Evolutionary conservation across 108 stramenopile genomes (phyloP), one percentile per base, ranked within the genome.

Genomic region (Fragilariopsis cylindrus): DNA sequence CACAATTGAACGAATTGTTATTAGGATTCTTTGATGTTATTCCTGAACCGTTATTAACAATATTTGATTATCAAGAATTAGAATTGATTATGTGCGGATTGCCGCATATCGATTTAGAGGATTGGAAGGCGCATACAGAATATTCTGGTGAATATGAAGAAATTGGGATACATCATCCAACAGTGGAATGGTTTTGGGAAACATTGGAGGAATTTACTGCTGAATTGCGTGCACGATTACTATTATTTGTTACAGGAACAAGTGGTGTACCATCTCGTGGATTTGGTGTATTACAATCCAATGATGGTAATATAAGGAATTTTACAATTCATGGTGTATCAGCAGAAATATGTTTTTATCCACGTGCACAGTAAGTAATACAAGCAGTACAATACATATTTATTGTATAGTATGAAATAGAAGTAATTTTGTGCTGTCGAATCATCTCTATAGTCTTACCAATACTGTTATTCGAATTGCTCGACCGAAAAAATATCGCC

Each of bases 41-140:
- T 62, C 99, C 99, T 0, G 95, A 95, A 77, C 92, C 98, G 46
- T 84, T 98, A 3, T 73, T 99, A 19, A 92, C 92, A 44, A 88
- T 99, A 30, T 99, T 99, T 89, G 97, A 97, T 70, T 92, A 93
- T 58, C 88, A 96, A 72, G 99, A 99, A 73, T 80, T 99, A 53
- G 99, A 99, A 87, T 79, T 99, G 62, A 85, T 98, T 30, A 90
- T 99, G 72, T 98, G 97, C 75, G 99, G 99, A 8, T 65, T 99
- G 44, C 99, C 99, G 1, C 74, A 76, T 45, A 97, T 99, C 60
- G 93, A 99, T 68, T 82, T 98, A 65, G 94, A 94, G 15, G 96
- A 97, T 69, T 95, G 96, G 93, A 79, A 93, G 79, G 58, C 43
- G 39, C 80, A 99, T 83, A 98, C 98, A 5, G 84, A 84, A 52